Evolutionary conservation across 176 grass and related monocot genomes (phyloP).

Genomic region (Eleusine coracana): DNA sequence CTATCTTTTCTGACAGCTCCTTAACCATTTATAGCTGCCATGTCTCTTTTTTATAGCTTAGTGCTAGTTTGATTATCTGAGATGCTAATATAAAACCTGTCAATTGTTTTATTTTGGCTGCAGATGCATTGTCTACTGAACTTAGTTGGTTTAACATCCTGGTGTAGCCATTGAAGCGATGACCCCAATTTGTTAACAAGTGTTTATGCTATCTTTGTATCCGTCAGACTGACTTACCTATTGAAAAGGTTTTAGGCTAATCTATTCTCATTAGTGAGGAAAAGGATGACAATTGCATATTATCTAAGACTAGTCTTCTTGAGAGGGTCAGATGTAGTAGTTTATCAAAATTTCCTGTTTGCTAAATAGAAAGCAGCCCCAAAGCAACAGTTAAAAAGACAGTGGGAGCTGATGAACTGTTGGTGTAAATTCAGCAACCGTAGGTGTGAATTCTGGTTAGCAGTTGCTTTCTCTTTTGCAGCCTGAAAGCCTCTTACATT

Average conservation of each 20-base stretch:
- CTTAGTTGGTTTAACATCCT: constrained; percentile 79
- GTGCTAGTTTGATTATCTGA: constrained; percentile 25
- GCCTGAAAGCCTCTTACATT: constrained; percentile 37
- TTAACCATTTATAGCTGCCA: background rate
- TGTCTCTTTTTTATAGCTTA: constrained; percentile 14
- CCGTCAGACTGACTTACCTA: constrained; percentile 42
- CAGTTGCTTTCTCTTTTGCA: constrained; percentile 46
- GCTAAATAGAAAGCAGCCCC: constrained; percentile 42
- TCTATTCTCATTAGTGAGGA: constrained; percentile 52
- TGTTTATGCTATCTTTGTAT: constrained; percentile 49
- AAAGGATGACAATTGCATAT: constrained; percentile 45
- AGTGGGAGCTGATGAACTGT: constrained; percentile 53
- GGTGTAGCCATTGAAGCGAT: constrained; percentile 71
- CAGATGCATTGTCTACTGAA: constrained; percentile 56
- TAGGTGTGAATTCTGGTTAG: constrained; percentile 53
- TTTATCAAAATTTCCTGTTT: constrained; percentile 27
- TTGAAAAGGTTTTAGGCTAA: constrained; percentile 58
- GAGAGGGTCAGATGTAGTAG: constrained; percentile 31
- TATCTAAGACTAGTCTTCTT: constrained; percentile 29
- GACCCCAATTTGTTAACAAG: constrained; percentile 35
- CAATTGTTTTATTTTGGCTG: constrained; percentile 22
- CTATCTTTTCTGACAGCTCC: background rate
- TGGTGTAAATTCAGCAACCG: constrained; percentile 55
- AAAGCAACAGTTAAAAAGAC: constrained; percentile 31
- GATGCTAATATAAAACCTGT: background rate